Conservation (phyloP, 805 yeast species). For the Teunomyces funiuensis region DNA sequence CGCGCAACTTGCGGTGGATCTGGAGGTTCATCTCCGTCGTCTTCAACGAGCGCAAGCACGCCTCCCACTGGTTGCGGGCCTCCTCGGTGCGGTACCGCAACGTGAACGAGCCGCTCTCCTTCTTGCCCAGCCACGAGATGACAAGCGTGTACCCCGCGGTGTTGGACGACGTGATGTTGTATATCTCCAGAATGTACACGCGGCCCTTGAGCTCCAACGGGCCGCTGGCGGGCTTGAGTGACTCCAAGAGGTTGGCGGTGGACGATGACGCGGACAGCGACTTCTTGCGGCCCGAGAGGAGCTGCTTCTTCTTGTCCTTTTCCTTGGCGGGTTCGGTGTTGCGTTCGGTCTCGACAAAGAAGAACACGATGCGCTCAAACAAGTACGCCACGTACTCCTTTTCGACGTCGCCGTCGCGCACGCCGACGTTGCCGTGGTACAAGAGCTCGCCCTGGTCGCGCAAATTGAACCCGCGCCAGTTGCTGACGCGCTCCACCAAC, state of each 20-base stretch:
- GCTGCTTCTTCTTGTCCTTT: conserved; percentile 31
- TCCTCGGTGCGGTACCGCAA: conserved; percentile 85
- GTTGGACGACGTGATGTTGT: conserved; percentile 39
- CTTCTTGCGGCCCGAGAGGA: conserved; percentile 51
- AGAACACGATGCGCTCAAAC: conserved; percentile 66
- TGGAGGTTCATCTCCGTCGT: conserved; percentile 41
- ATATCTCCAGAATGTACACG: conserved; percentile 69
- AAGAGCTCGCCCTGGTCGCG: conserved; percentile 82
- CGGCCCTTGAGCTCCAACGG: conserved; percentile 70
- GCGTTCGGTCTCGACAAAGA: conserved; percentile 35
- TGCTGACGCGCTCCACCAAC: conserved; percentile 70
- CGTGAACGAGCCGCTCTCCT: conserved; percentile 83
- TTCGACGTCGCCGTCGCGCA: conserved; percentile 69
- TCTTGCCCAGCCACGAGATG: conserved; percentile 80
- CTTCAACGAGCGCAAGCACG: conserved; percentile 53
- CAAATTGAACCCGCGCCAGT: conserved; percentile 89
- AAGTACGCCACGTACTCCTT: conserved; percentile 87
- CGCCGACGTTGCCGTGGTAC: conserved; percentile 69
- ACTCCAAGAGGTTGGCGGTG: conserved; percentile 36
- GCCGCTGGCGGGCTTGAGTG: conserved; percentile 25
- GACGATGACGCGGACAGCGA: conserved; percentile 37
- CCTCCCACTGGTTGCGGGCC: conserved; percentile 77
- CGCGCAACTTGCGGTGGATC: conserved; percentile 36
- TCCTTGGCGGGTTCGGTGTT: conserved; percentile 20
- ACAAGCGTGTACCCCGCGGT: conserved; percentile 57